Conservation (phyloP, 192 early-diverging fungal species). For the Entomortierella lignicola region DNA sequence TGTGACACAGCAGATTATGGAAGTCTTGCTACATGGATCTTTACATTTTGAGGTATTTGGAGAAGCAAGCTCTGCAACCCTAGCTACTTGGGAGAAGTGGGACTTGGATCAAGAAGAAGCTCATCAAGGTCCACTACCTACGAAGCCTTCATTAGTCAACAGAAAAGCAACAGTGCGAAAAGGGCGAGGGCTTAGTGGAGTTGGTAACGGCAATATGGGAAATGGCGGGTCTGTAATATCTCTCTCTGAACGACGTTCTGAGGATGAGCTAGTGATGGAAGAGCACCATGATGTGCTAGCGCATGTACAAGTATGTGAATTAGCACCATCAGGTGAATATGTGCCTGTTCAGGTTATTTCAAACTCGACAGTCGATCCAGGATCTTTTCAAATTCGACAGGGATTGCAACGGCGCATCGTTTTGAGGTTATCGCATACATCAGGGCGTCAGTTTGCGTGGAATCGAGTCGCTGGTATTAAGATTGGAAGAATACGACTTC, state of each 20-base stretch:
- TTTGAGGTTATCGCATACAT: slow-evolving; percentile 72
- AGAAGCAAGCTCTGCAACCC: slow-evolving; percentile 35
- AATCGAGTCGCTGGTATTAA: slow-evolving; percentile 52
- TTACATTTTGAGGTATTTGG: slow-evolving; percentile 68
- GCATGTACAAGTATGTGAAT: slow-evolving; percentile 77
- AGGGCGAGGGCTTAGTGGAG: not conserved
- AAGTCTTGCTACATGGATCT: slow-evolving; percentile 41
- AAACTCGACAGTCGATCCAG: slow-evolving; percentile 56
- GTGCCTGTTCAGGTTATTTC: slow-evolving; percentile 66
- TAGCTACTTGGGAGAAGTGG: slow-evolving; percentile 62
- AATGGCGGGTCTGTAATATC: not conserved
- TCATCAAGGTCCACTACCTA: slow-evolving; percentile 16
- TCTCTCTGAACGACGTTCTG: slow-evolving; percentile 56
- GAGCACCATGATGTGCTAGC: slow-evolving; percentile 76
- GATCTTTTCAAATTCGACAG: slow-evolving; percentile 74
- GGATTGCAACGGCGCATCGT: slow-evolving; percentile 80
- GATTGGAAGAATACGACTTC: slow-evolving; percentile 60
- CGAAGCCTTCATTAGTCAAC: not conserved
- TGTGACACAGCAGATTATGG: slow-evolving; percentile 49
- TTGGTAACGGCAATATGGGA: not conserved
- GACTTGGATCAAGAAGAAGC: slow-evolving; percentile 59
- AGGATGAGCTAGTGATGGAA: slow-evolving; percentile 76
- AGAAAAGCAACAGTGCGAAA: slow-evolving; percentile 1
- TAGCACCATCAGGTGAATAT: slow-evolving; percentile 71
- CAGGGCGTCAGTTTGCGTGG: slow-evolving; percentile 75